A percentile compares a stretch with the other conserved stretches of the same genome.
Conservation (phyloP, 2,329 filamentous ascomycete species). For the Hortaea werneckii region DNA sequence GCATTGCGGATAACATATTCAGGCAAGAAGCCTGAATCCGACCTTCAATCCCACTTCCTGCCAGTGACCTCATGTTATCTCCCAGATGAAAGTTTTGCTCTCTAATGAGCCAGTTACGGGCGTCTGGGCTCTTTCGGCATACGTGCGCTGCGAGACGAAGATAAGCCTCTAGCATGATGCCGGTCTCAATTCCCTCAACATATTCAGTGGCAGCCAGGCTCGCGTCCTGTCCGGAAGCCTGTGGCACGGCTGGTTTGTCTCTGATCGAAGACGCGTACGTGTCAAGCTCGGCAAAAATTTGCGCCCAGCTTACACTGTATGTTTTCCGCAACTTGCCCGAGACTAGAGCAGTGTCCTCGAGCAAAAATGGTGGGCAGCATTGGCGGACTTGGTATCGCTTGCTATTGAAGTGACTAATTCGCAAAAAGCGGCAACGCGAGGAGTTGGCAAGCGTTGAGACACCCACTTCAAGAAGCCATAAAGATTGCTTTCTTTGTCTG, state of each 20-base stretch:
- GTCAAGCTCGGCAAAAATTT: slow-evolving; percentile 82
- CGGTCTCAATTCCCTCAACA: slow-evolving; percentile 82
- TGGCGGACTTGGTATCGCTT: slow-evolving; percentile 70
- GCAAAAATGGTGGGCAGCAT: slow-evolving; percentile 78
- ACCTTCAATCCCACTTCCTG: slow-evolving; percentile 64
- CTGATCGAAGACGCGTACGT: slow-evolving; percentile 73
- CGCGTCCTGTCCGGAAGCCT: slow-evolving; percentile 35
- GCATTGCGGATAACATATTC: slow-evolving; percentile 61
- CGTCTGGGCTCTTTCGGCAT: slow-evolving; percentile 59
- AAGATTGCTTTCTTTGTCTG: slow-evolving; percentile 81
- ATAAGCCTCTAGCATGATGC: slow-evolving; percentile 95
- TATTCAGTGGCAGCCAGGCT: slow-evolving; percentile 9
- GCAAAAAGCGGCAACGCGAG: slow-evolving; percentile 91
- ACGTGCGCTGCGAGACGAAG: slow-evolving; percentile 78
- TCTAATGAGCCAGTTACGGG: slow-evolving; percentile 64
- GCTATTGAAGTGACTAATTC: slow-evolving; percentile 90
- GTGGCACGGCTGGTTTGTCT: slow-evolving; percentile 57
- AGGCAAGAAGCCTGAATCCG: slow-evolving; percentile 78
- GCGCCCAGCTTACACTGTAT: slow-evolving; percentile 80
- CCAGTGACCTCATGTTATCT: slow-evolving; percentile 66
- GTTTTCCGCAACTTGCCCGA: slow-evolving; percentile 64
- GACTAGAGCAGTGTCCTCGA: slow-evolving; percentile 61
- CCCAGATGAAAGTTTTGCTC: slow-evolving; percentile 58
- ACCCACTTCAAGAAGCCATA: slow-evolving; percentile 95
- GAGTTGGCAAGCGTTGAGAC: slow-evolving; percentile 87